Conservation (phyloP, 2,329 filamentous ascomycete species). For the Penicillium sp. region DNA sequence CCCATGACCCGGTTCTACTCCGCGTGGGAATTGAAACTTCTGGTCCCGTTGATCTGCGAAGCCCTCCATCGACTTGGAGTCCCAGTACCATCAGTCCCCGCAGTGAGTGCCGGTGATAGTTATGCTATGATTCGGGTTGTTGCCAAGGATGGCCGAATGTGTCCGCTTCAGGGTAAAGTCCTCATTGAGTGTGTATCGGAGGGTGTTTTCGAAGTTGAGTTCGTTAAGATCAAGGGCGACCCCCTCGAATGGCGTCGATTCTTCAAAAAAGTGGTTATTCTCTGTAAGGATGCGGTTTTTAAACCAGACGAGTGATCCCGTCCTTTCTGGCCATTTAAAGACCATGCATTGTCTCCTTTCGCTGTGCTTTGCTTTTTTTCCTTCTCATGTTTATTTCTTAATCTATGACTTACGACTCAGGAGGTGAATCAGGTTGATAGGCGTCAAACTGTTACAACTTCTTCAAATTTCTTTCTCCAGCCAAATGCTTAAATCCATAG, state of each 20-base stretch:
- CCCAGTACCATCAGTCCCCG: conserved; percentile 56
- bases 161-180: conserved; percentile 45
- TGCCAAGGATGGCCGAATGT: conserved; percentile 58
- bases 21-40: conserved; percentile 67
- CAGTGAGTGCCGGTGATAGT: conserved; percentile 48
- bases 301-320: conserved; percentile 48
- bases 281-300: conserved; percentile 82
- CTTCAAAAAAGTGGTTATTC: conserved; percentile 90
- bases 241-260: conserved; percentile 94
- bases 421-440: conserved; percentile 1
- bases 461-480: not conserved
- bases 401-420: conserved; percentile 13
- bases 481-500: not conserved
- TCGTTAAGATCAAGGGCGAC: conserved; percentile 93
- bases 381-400: conserved; percentile 4
- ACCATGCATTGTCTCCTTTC: not conserved
- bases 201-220: conserved; percentile 78
- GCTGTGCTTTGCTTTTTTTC: not conserved
- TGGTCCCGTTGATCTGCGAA: conserved; percentile 76
- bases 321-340: not conserved
- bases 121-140: conserved; percentile 69
- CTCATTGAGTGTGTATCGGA: conserved; percentile 46
- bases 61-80: conserved; percentile 84
- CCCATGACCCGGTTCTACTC: conserved; percentile 92
- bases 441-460: conserved; percentile 6